phyloP scores from a whole-genome alignment of 106 monocot genomes.

The Allium fistulosum region DNA sequence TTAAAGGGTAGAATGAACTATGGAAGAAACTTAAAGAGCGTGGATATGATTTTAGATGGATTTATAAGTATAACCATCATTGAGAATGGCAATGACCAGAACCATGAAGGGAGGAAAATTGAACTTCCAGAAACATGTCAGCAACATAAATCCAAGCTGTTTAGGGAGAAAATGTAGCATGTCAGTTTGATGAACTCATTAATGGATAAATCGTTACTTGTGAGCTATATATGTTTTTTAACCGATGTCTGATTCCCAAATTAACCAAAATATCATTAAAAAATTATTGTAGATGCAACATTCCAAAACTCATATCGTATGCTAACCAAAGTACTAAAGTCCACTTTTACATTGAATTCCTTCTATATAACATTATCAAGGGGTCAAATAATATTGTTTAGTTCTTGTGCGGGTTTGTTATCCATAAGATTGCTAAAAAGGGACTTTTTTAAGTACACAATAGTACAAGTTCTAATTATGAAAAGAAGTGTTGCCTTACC shows the following conservation, averaged over 20 bases:
- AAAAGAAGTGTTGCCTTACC: constrained; percentile 17
- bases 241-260: no score
- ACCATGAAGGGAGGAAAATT: constrained; percentile 58
- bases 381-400: no score
- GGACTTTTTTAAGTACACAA: neutral
- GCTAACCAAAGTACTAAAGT: no score
- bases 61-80: constrained; percentile 27
- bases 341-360: no score
- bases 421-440: neutral
- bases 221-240: no score
- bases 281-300: no score
- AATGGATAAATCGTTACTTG: no score
- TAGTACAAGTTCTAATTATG: neutral
- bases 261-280: no score
- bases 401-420: no score
- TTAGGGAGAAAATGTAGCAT: constrained; percentile 8
- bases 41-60: neutral
- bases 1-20: neutral
- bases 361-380: no score
- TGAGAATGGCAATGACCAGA: constrained; percentile 58
- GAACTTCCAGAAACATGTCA: constrained; percentile 36
- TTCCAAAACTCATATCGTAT: no score
- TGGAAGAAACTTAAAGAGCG: neutral
- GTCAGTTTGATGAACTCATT: constrained; percentile 1
- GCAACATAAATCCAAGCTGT: constrained; percentile 49